Conservation (phyloP, 441 rosid species). For the Gossypium laxum region DNA sequence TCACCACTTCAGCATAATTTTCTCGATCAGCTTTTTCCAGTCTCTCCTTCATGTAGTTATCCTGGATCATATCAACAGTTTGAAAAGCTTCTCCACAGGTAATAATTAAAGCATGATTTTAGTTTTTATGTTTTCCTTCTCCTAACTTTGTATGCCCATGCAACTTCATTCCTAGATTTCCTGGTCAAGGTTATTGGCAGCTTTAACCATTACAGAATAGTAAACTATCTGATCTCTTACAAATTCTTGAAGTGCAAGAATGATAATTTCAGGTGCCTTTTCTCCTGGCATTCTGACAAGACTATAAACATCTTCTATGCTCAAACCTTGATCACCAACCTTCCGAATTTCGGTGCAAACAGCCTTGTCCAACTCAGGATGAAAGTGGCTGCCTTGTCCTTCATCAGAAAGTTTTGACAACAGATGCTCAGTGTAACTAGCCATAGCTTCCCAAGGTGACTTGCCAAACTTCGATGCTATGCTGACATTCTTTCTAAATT, state of each 20-base stretch:
- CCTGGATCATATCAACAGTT: too few relatives aligned
- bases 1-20: too few relatives aligned
- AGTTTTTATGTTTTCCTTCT: too few relatives aligned
- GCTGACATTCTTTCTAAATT: slow-evolving; percentile 28
- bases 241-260: slow-evolving; percentile 76
- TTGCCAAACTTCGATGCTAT: slow-evolving; percentile 31
- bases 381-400: slow-evolving; percentile 23
- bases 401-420: slow-evolving; percentile 30
- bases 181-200: too few relatives aligned
- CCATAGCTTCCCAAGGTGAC: slow-evolving; percentile 74
- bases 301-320: slow-evolving; percentile 48
- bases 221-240: slow-evolving; percentile 5
- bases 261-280: slow-evolving; percentile 28
- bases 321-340: slow-evolving; percentile 91
- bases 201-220: too few relatives aligned
- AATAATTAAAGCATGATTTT: too few relatives aligned
- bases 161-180: too few relatives aligned
- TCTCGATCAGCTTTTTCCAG: too few relatives aligned
- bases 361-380: slow-evolving; percentile 42
- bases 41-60: too few relatives aligned
- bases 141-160: too few relatives aligned
- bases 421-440: slow-evolving; percentile 39
- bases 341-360: slow-evolving; percentile 52
- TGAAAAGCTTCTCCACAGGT: too few relatives aligned
- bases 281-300: slow-evolving; percentile 47